Percentiles rank a stretch among this genome's conserved stretches.
These are phyloP conservation scores for Byssothecium circinans DNA, from an alignment of 2,329 filamentous ascomycete genomes.

Conservation along the genomic window DNA sequence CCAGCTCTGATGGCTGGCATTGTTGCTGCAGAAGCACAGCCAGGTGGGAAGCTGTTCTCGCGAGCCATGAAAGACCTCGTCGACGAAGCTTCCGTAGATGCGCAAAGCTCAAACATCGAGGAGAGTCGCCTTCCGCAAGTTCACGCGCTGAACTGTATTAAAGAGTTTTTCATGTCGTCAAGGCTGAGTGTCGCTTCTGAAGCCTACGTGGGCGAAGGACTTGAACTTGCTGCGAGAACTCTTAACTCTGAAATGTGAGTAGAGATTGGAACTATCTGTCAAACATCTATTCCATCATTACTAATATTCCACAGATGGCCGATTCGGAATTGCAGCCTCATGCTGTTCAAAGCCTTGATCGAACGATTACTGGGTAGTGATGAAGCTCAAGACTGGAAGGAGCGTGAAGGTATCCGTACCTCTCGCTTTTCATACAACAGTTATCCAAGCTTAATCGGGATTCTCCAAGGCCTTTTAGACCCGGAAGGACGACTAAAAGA, in stretches of 20 bases:
- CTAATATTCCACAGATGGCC: conserved; percentile 66
- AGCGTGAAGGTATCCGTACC: conserved; percentile 42
- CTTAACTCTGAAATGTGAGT: conserved; percentile 75
- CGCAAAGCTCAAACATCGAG: conserved; percentile 56
- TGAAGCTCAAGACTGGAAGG: conserved; percentile 63
- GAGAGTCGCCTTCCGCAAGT: conserved; percentile 77
- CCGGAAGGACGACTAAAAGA: conserved; percentile 30
- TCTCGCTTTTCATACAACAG: conserved; percentile 69
- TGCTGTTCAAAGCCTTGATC: conserved; percentile 84
- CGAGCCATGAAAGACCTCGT: conserved; percentile 66
- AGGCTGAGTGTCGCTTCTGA: conserved; percentile 74
- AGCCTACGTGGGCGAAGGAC: conserved; percentile 68
- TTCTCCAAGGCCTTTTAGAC: conserved; percentile 64
- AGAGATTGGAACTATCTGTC: no score
- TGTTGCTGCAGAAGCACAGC: conserved; percentile 67
- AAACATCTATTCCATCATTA: no score
- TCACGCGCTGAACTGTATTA: conserved; percentile 90
- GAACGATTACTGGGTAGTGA: conserved; percentile 76
- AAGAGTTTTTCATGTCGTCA: conserved; percentile 86
- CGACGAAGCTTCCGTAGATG: conserved; percentile 59
- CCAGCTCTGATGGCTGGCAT: conserved; percentile 85
- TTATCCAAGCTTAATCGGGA: conserved; percentile 65
- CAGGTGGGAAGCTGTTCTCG: conserved; percentile 59
- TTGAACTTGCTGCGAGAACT: conserved; percentile 78
- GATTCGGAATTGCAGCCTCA: conserved; percentile 87